Evolutionary conservation across 257 asterid species (phyloP).

Genomic region (Solanum phureja): DNA sequence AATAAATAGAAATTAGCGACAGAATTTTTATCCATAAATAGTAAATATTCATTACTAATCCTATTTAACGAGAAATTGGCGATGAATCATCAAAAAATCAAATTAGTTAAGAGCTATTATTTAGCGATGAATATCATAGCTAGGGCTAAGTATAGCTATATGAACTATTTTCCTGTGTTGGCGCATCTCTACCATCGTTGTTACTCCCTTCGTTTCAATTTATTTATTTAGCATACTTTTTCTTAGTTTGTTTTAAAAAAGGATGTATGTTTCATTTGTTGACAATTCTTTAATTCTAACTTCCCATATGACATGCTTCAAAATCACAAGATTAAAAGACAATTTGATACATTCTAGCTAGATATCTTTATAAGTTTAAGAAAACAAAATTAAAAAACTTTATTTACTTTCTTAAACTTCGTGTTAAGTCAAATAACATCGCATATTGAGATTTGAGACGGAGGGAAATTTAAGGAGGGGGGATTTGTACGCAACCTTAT

Average conservation of each 20-base stretch:
- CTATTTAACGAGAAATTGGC: neutral
- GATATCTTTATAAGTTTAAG: neutral
- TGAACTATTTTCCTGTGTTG: neutral
- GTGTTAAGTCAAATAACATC: neutral
- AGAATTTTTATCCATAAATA: neutral
- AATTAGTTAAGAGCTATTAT: neutral
- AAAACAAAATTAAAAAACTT: neutral
- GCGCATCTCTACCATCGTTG: neutral
- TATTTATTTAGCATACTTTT: no score
- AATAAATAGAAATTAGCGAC: neutral
- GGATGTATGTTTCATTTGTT: no score
- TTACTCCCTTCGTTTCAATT: neutral
- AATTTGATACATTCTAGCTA: no score
- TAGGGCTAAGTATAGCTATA: neutral
- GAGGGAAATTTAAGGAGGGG: neutral
- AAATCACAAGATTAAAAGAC: neutral
- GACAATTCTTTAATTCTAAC: no score
- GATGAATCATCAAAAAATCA: neutral
- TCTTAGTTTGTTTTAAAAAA: no score
- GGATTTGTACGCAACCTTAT: neutral
- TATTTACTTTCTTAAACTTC: neutral
- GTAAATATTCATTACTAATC: neutral
- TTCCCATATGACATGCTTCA: neutral
- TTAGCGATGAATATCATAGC: neutral
- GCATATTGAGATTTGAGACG: neutral